These are phyloP conservation scores for Colletotrichum spaethianum DNA, from an alignment of 2,329 filamentous ascomycete genomes.

Conservation along the genomic window DNA sequence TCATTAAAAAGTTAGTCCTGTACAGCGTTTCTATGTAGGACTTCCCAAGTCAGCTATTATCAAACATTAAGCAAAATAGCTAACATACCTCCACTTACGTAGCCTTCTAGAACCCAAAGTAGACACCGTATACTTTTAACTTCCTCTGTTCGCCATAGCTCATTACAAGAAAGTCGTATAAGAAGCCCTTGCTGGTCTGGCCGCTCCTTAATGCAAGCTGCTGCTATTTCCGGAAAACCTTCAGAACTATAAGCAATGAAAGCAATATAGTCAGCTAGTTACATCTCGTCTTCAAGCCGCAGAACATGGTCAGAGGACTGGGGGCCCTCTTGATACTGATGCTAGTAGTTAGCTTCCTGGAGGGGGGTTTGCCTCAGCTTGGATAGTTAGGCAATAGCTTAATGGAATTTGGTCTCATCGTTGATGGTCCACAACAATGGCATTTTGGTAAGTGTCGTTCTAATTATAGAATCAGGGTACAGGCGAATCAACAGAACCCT, in stretches of 20 bases:
- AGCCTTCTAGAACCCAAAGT: background rate
- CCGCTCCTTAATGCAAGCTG: background rate
- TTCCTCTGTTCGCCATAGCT: no score
- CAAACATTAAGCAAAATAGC: background rate
- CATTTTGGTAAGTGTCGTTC: background rate
- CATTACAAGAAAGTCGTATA: background rate
- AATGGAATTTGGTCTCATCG: background rate
- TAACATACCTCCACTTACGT: background rate
- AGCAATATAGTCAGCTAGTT: background rate
- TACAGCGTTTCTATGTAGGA: background rate
- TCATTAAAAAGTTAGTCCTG: background rate
- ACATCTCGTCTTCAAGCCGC: background rate
- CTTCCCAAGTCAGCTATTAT: background rate
- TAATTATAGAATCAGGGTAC: background rate
- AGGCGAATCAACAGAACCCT: background rate
- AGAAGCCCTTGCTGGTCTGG: background rate
- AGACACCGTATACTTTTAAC: background rate
- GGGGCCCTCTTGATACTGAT: background rate
- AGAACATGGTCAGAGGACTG: background rate
- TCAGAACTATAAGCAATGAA: background rate
- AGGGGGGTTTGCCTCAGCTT: background rate
- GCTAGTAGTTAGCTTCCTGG: background rate
- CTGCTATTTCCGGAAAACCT: background rate
- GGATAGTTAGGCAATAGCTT: background rate
- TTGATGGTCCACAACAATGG: background rate